Base-by-base conservation (phyloP, 139 green algal species). In the Dunaliella sp. region DNA sequence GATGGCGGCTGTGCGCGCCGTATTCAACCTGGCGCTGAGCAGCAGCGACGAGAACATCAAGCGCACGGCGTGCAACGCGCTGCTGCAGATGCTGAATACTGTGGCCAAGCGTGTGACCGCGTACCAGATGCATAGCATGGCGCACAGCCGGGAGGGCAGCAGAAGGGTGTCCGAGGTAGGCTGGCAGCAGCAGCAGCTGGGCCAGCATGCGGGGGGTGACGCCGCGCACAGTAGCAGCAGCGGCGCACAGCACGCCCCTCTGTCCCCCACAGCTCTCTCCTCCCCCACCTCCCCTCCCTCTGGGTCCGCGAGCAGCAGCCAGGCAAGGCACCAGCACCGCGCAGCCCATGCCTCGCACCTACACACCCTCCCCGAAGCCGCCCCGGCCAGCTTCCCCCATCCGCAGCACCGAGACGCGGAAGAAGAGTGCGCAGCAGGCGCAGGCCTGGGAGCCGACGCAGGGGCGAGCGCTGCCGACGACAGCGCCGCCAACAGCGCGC, bases 1-100 rank as follows among this genome's bases (percentile, higher is more conserved):
- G 36, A 94, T 98, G 87, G 84, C 92, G 2, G 93, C 93, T 0
- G 91, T 98, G 24, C 90, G 95, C 26, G 92, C 92, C 0, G 94
- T 97, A 0, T 98, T 98, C 91, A 98, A 98, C 88, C 86, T 98
- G 7, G 95, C 95, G n/a, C 90, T 98, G 22, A 93, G 91, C 75
- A 90, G 84, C 28, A 93, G 95, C 34, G 94, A 93, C 28, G 85
- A 91, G 25, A 86, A 85, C 83, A 95, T 97, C 83, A 94, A 96
- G 85, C 91, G 92, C 57, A 97, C 95, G 0, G 94, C 96, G 0
- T 89, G 88, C 83, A 96, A 94, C 22, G 95, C 96, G 12, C 90
- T 98, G 89, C 92, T 98, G 85, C 92, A 96, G 86, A 97, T 97
- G 93, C 89, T 98, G 33, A 98, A 98, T 89, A 98, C 95, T 21